These are phyloP conservation scores for Penicillium turbatum DNA, from an alignment of 495 filamentous ascomycete species.

Conservation along the genomic window DNA sequence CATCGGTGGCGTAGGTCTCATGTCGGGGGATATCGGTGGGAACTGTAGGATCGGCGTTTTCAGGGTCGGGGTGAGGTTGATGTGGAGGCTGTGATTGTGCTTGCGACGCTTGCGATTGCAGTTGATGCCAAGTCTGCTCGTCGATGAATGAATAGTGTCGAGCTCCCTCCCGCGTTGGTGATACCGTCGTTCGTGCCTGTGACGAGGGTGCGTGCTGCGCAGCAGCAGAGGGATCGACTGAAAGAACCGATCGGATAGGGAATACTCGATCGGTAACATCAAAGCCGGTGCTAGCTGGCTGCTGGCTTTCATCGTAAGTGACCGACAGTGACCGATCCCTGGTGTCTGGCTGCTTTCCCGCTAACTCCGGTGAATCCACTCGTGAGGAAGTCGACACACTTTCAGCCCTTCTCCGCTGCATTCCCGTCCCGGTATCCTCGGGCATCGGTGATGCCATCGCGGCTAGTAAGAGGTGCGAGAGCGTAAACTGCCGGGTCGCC, in stretches of 20 bases:
- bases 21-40: constrained; percentile 12
- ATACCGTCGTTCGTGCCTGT: constrained; percentile 5
- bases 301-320: constrained; percentile 6
- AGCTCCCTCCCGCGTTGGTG: constrained; percentile 26
- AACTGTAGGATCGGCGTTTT: constrained; percentile 8
- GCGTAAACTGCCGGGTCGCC: neutral
- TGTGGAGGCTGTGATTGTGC: neutral
- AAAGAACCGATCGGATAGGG: constrained; percentile 77
- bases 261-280: constrained; percentile 65
- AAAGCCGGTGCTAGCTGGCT: constrained; percentile 7
- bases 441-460: constrained; percentile 12
- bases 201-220: constrained; percentile 5
- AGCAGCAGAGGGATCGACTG: constrained; percentile 54
- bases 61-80: neutral
- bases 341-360: neutral
- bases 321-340: constrained; percentile 23
- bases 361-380: constrained; percentile 1
- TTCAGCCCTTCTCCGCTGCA: constrained; percentile 17
- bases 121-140: constrained; percentile 24
- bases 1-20: constrained; percentile 12
- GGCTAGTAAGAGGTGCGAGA: neutral
- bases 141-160: constrained; percentile 35
- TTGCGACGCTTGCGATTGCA: constrained; percentile 16
- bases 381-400: constrained; percentile 6
- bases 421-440: constrained; percentile 7